Conservation (phyloP, 208 protist genomes). For the Trypanosoma vivax region DNA sequence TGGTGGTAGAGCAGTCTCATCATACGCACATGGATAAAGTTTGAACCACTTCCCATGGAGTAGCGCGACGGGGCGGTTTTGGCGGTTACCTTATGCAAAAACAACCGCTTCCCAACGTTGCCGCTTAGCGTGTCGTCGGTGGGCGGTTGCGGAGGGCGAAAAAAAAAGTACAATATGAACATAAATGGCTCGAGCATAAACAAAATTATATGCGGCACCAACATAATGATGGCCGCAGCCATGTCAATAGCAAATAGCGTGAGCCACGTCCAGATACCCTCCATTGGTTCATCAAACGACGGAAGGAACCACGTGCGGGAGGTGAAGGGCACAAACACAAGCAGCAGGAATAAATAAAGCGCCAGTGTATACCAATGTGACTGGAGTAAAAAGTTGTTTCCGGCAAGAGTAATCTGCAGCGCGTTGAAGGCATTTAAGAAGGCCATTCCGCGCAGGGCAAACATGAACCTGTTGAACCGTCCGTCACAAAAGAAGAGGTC, state of each 20-base stretch:
- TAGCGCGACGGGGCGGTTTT: slow-evolving; percentile 36
- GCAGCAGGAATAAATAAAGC: slow-evolving; percentile 46
- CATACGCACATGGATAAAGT: slow-evolving; percentile 51
- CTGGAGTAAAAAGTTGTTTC: slow-evolving; percentile 68
- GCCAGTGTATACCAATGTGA: slow-evolving; percentile 37
- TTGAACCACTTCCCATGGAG: slow-evolving; percentile 34
- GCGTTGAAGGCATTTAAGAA: slow-evolving; percentile 69
- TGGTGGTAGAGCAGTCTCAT: slow-evolving; percentile 48
- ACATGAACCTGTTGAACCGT: slow-evolving; percentile 60
- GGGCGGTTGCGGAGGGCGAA: slow-evolving; percentile 27
- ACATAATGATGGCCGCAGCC: slow-evolving; percentile 30
- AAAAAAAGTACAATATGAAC: slow-evolving; percentile 59
- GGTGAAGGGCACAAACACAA: slow-evolving; percentile 66
- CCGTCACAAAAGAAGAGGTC: slow-evolving; percentile 58
- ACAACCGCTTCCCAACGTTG: slow-evolving; percentile 46
- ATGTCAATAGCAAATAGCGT: slow-evolving; percentile 47
- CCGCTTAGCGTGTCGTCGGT: slow-evolving; percentile 24
- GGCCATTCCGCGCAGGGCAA: slow-evolving; percentile 58
- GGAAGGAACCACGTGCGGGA: slow-evolving; percentile 74
- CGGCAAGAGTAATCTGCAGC: slow-evolving; percentile 49
- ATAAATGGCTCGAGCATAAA: slow-evolving; percentile 60
- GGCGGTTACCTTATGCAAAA: slow-evolving; percentile 39
- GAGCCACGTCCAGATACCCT: slow-evolving; percentile 50
- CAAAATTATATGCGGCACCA: slow-evolving; percentile 52
- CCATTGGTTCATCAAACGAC: slow-evolving; percentile 64